Evolutionary conservation across 2,329 filamentous ascomycete genomes (phyloP).

Genomic region (Penicillium brasilianum): DNA sequence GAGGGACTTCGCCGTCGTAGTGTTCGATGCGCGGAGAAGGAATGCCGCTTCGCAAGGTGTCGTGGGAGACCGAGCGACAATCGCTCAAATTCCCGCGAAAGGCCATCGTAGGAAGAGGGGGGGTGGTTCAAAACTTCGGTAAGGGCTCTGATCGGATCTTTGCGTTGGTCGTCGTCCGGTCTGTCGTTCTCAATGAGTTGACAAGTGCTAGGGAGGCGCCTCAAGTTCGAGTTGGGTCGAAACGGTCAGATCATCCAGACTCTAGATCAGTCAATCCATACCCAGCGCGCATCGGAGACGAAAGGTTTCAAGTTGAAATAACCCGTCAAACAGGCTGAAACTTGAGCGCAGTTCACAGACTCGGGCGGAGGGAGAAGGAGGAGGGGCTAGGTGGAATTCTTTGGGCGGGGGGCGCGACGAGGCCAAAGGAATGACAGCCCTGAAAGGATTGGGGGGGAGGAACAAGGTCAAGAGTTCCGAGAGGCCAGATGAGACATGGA

Average conservation of each 20-base stretch:
- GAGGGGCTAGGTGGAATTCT: constrained; percentile 11
- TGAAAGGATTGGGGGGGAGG: constrained; percentile 6
- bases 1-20: constrained; percentile 76
- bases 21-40: constrained; percentile 74
- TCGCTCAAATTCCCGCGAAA: constrained; percentile 65
- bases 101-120: constrained; percentile 50
- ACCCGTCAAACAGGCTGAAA: background rate
- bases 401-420: constrained; percentile 20
- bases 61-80: constrained; percentile 62
- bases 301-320: background rate
- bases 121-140: background rate
- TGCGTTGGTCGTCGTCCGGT: background rate
- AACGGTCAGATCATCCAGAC: constrained; percentile 17
- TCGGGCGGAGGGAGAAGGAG: constrained; percentile 8
- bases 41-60: constrained; percentile 61
- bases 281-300: constrained; percentile 44
- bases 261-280: constrained; percentile 10
- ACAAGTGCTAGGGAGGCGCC: background rate
- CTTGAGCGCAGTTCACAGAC: background rate
- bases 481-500: constrained; percentile 10
- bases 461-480: background rate
- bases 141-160: background rate
- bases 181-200: background rate
- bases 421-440: constrained; percentile 37
- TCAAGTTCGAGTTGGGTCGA: background rate